phyloP scores from a whole-genome alignment of 2,329 filamentous ascomycete genomes.

The Bipolaris oryzae region DNA sequence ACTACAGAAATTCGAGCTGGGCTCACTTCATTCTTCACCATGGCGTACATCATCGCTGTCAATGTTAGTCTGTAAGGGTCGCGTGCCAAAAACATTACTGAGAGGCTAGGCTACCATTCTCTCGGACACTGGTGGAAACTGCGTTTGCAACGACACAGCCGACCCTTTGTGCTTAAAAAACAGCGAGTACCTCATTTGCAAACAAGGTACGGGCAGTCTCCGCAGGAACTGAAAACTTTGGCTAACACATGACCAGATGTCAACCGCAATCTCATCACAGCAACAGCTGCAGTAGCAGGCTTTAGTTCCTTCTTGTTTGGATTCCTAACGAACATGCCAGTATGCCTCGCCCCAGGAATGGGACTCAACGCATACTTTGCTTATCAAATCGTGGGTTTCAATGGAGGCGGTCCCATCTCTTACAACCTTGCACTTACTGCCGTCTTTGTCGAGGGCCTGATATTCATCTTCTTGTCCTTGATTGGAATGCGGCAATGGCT shows the following conservation, averaged over 20 bases:
- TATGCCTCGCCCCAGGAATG: slow-evolving; percentile 49
- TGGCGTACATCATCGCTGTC: slow-evolving; percentile 50
- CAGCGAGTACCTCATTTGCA: slow-evolving; percentile 67
- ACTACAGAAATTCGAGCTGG: slow-evolving; percentile 84
- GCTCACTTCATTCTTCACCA: slow-evolving; percentile 68
- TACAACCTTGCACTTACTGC: slow-evolving; percentile 80
- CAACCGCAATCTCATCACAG: slow-evolving; percentile 80
- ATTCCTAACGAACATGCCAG: slow-evolving; percentile 74
- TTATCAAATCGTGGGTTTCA: slow-evolving; percentile 78
- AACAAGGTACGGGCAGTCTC: slow-evolving; percentile 31
- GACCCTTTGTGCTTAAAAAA: slow-evolving; percentile 62
- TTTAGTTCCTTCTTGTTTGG: slow-evolving; percentile 81
- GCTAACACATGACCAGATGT: slow-evolving; percentile 51
- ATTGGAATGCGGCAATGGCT: slow-evolving; percentile 88
- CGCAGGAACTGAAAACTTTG: not conserved
- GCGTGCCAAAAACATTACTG: slow-evolving; percentile 4
- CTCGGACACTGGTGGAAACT: slow-evolving; percentile 73
- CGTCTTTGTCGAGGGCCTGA: slow-evolving; percentile 85
- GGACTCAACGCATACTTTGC: slow-evolving; percentile 83
- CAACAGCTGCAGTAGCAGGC: slow-evolving; percentile 80
- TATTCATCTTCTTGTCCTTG: slow-evolving; percentile 80
- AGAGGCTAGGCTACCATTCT: slow-evolving; percentile 44
- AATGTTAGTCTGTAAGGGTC: slow-evolving; percentile 25
- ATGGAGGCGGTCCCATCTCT: slow-evolving; percentile 74
- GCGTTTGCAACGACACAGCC: slow-evolving; percentile 63